phyloP scores from a whole-genome alignment of 805 yeast genomes.

The Ogataea sp. region DNA sequence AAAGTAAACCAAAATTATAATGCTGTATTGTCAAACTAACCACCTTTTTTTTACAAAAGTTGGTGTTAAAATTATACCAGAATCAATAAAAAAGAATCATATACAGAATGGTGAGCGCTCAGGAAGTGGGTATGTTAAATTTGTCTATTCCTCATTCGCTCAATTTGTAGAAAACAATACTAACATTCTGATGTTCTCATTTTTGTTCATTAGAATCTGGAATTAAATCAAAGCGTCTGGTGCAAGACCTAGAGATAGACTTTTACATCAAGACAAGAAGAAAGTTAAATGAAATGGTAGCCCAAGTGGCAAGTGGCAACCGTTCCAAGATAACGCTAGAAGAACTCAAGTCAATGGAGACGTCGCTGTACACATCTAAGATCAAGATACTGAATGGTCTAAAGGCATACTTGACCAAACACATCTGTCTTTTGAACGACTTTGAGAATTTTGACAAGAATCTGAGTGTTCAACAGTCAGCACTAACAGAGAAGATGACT shows the following conservation, averaged over 20 bases:
- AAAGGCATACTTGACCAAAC: conserved; percentile 13
- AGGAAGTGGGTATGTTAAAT: neutral
- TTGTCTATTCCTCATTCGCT: too few relatives aligned
- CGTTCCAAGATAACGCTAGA: conserved; percentile 7
- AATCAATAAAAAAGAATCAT: too few relatives aligned
- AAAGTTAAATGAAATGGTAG: conserved; percentile 9
- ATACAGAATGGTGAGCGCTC: neutral
- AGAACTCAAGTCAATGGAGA: conserved; percentile 12
- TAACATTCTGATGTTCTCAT: too few relatives aligned
- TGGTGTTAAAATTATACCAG: too few relatives aligned
- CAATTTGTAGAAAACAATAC: too few relatives aligned
- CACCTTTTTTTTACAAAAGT: too few relatives aligned
- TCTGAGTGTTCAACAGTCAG: too few relatives aligned
- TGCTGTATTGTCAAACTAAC: too few relatives aligned
- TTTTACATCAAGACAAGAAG: conserved; percentile 15
- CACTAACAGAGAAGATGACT: too few relatives aligned
- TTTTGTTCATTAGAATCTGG: conserved; percentile 7
- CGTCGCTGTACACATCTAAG: too few relatives aligned
- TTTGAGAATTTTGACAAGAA: conserved; percentile 11
- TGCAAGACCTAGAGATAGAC: conserved; percentile 22
- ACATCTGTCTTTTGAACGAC: conserved; percentile 8
- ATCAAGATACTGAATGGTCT: conserved; percentile 12
- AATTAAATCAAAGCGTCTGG: conserved; percentile 20
- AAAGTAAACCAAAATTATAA: too few relatives aligned
- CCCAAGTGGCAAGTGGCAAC: conserved; percentile 9